Percentiles rank a stretch among this genome's conserved stretches.
These are phyloP conservation scores for Annulohypoxylon moriforme DNA, from an alignment of 495 filamentous ascomycete genomes.

Conservation along the genomic window DNA sequence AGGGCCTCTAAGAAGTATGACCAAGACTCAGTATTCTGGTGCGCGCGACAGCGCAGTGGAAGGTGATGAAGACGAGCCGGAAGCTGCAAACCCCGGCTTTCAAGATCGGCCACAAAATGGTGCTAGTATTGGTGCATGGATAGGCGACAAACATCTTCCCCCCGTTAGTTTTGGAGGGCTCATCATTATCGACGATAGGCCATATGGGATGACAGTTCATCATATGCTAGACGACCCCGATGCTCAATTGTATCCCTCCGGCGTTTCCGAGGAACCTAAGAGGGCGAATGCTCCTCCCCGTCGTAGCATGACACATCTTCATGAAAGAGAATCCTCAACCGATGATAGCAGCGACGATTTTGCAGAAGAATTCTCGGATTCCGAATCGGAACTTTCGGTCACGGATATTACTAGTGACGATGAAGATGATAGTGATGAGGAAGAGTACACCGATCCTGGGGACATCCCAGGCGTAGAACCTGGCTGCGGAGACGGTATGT, in stretches of 20 bases:
- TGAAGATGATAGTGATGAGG: conserved; percentile 53
- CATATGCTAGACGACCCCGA: conserved; percentile 91
- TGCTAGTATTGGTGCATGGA: conserved; percentile 91
- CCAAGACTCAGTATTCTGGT: conserved; percentile 32
- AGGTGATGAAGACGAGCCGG: conserved; percentile 48
- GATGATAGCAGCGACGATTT: conserved; percentile 58
- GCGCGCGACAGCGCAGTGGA: too few relatives aligned
- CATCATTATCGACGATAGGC: conserved; percentile 81
- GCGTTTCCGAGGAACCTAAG: conserved; percentile 48
- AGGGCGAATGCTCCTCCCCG: conserved; percentile 44
- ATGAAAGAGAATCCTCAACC: conserved; percentile 49
- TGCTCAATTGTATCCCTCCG: conserved; percentile 51
- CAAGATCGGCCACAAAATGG: conserved; percentile 84
- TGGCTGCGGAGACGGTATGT: conserved; percentile 72
- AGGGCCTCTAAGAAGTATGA: conserved; percentile 52
- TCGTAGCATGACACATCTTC: conserved; percentile 44
- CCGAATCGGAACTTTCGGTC: conserved; percentile 62
- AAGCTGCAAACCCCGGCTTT: conserved; percentile 69
- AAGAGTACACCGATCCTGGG: conserved; percentile 69
- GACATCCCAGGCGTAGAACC: conserved; percentile 85
- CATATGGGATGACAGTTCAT: conserved; percentile 94
- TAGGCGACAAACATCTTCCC: conserved; percentile 83
- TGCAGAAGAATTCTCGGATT: conserved; percentile 64
- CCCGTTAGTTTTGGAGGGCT: conserved; percentile 91
- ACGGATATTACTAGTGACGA: conserved; percentile 61